A percentile compares a stretch with the other conserved stretches of the same genome.
Conservation (phyloP, 2,329 filamentous ascomycete genomes). For the Xylaria polymorpha region DNA sequence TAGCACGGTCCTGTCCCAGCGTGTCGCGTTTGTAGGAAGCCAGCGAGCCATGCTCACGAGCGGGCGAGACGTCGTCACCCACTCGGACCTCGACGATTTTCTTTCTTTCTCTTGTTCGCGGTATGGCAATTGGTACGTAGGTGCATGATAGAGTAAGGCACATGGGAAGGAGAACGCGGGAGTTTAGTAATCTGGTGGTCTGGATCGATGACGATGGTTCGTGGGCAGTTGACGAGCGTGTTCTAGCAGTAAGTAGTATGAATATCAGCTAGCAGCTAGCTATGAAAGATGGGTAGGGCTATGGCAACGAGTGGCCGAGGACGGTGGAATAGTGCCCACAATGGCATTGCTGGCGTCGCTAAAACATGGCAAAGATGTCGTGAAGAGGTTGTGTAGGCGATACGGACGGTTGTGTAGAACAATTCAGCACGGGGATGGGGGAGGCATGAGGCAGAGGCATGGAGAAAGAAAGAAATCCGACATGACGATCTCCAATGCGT, state of each 20-base stretch:
- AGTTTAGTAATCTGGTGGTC: background rate
- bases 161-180: background rate
- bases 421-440: background rate
- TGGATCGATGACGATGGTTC: background rate
- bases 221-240: background rate
- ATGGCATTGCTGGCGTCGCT: conserved; percentile 12
- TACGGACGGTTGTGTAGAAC: background rate
- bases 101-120: conserved; percentile 10
- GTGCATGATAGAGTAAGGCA: conserved; percentile 18
- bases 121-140: conserved; percentile 11
- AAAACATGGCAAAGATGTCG: conserved; percentile 17
- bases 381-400: background rate
- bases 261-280: background rate
- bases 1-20: conserved; percentile 38
- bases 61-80: background rate
- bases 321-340: conserved; percentile 8
- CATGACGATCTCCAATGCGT: background rate
- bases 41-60: conserved; percentile 27
- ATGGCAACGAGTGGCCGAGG: conserved; percentile 29
- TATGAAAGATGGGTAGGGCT: background rate
- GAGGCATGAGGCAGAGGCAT: background rate
- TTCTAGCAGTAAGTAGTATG: background rate
- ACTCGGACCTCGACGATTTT: background rate
- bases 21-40: conserved; percentile 25
- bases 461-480: too few species aligned